A percentile compares a stretch with the other conserved stretches of the same genome.
Conservation (phyloP, 192 early-diverging fungal species). For the Backusella morwellensis region DNA sequence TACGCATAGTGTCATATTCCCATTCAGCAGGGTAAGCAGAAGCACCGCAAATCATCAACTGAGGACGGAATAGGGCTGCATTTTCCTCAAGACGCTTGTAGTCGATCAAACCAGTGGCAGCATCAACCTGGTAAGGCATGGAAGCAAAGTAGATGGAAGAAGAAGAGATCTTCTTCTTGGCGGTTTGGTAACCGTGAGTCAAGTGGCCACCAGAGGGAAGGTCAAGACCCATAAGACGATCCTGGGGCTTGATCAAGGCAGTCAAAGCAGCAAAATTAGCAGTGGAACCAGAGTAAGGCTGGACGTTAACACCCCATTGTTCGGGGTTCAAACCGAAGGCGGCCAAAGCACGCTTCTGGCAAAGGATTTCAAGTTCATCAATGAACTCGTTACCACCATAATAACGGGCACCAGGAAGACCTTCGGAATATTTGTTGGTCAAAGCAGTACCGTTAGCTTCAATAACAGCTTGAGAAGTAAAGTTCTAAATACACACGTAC, state of each 20-base stretch:
- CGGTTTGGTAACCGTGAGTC: slow-evolving; percentile 99
- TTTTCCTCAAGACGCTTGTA: slow-evolving; percentile 94
- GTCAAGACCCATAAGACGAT: slow-evolving; percentile 99
- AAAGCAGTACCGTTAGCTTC: slow-evolving; percentile 98
- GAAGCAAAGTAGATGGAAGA: slow-evolving; percentile 99
- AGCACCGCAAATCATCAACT: slow-evolving; percentile 98
- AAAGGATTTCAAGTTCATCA: slow-evolving; percentile 93
- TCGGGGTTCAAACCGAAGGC: slow-evolving; percentile 87
- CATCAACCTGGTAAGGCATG: slow-evolving; percentile 96
- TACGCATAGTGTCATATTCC: slow-evolving; percentile 96
- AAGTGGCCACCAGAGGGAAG: slow-evolving; percentile 99
- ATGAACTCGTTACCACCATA: slow-evolving; percentile 99
- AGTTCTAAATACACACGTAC: slow-evolving; percentile 69
- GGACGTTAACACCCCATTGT: slow-evolving; percentile 99
- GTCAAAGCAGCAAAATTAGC: slow-evolving; percentile 99
- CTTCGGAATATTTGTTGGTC: slow-evolving; percentile 99
- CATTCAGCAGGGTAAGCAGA: slow-evolving; percentile 98
- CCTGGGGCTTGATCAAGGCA: slow-evolving; percentile 92
- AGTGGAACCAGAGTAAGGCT: slow-evolving; percentile 98
- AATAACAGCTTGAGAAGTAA: slow-evolving; percentile 99
- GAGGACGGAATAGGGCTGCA: slow-evolving; percentile 93
- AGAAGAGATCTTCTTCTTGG: slow-evolving; percentile 99
- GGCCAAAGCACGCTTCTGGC: slow-evolving; percentile 90
- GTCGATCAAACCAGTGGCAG: slow-evolving; percentile 86
- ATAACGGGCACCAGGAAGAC: slow-evolving; percentile 98